Base-by-base conservation (phyloP, 2,329 filamentous ascomycete genomes). In the Neobulgaria alba region DNA sequence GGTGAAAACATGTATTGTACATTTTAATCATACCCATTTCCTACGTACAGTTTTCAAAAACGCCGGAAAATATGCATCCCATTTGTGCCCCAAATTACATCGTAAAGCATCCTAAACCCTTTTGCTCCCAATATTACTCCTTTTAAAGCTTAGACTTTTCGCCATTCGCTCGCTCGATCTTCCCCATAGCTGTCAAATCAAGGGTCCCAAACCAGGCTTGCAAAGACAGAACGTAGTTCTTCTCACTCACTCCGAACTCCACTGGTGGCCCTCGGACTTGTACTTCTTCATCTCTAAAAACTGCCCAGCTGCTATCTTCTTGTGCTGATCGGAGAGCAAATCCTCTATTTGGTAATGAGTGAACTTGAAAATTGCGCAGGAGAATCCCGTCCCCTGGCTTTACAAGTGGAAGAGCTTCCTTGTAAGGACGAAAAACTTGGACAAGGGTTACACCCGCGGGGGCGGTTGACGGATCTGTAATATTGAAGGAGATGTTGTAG, bases 281-380 rank as follows among this genome's bases (percentile, higher is more conserved):
- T 7, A 49, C 71, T 31, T 62, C 58, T 10, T 41, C 44, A 17
- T 48, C 49, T 49, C 77, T 73, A 47, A 76, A 79, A 3, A 82
- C 73, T 2, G 73, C 77, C 73, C 78, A 82, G 39, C 72, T 71
- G 12, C 74, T 79, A 23, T 62, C 64, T 33, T 73, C 71, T n/a
- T 64, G 67, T n/a, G 54, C 53, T 10, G 55, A 57, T 35, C 67
- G 63, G 36, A 80, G 60, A 0, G 73, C 75, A 46, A 74, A 78
- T 2, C 71, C 75, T 14, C 70, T 70, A 33, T 65, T 65, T 43
- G 70, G 69, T 37, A 79, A 59, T 2, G 74, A 64, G 31, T 69
- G 63, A 10, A 78, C 71, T 19, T 66, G 65, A 48, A 82, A 75
- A 35, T 68, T 65, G 17, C 73, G 68, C 29, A 82, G 66, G 21